A percentile compares a stretch with the other conserved stretches of the same genome.
Evolutionary conservation across 2,329 filamentous ascomycete genomes (phyloP).

Genomic region (Lojkania enalia): DNA sequence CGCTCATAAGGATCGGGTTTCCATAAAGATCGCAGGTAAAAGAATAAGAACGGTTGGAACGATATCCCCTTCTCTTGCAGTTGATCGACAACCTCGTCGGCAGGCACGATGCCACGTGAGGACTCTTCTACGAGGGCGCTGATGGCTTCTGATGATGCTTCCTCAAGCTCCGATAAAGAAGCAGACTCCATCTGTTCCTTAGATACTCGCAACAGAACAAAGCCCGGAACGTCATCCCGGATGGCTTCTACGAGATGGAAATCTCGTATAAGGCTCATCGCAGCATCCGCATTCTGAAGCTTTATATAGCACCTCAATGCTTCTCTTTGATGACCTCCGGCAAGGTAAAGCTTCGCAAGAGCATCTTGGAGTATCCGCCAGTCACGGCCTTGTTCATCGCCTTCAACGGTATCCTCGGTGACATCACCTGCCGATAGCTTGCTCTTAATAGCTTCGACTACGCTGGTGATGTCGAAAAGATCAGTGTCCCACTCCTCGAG

Average conservation of each 20-base stretch:
- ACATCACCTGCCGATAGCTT: constrained; percentile 78
- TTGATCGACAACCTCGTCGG: constrained; percentile 76
- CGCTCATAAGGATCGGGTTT: constrained; percentile 65
- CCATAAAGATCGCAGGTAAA: constrained; percentile 90
- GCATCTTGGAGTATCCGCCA: constrained; percentile 90
- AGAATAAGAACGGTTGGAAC: constrained; percentile 78
- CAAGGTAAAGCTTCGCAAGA: constrained; percentile 81
- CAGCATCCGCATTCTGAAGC: constrained; percentile 87
- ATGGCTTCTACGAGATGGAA: constrained; percentile 89
- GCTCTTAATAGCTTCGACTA: constrained; percentile 79
- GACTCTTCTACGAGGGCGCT: constrained; percentile 87
- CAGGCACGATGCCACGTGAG: constrained; percentile 81
- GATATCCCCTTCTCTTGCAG: constrained; percentile 63
- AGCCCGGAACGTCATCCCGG: constrained; percentile 83
- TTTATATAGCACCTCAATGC: constrained; percentile 87
- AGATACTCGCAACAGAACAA: constrained; percentile 84
- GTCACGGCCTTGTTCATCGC: constrained; percentile 72
- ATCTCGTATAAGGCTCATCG: constrained; percentile 82
- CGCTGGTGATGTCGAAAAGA: constrained; percentile 75
- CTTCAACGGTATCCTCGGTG: constrained; percentile 74
- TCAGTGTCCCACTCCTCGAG: constrained; percentile 83
- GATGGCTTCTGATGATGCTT: constrained; percentile 80
- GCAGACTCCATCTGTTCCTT: constrained; percentile 69
- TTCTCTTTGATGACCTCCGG: constrained; percentile 77
- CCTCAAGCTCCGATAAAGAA: constrained; percentile 71